Evolutionary conservation across 805 yeast species (phyloP).

Genomic region (Pichia paraexigua): DNA sequence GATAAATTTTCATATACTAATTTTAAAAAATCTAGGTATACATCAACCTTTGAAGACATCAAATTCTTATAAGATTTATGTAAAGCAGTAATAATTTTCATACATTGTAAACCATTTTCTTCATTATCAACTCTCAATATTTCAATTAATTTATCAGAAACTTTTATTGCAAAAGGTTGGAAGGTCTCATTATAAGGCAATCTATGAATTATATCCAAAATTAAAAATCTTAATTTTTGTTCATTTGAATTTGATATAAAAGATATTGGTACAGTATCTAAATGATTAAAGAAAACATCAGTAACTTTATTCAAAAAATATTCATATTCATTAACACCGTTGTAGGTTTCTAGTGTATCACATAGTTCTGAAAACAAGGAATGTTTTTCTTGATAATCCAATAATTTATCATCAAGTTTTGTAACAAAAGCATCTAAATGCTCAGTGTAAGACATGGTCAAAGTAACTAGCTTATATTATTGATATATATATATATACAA

Average conservation of each 20-base stretch:
- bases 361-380: conserved; percentile 72
- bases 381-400: conserved; percentile 54
- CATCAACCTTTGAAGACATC: conserved; percentile 63
- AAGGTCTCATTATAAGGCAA: conserved; percentile 77
- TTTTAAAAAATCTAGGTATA: conserved; percentile 69
- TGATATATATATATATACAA: not conserved
- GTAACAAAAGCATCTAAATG: conserved; percentile 65
- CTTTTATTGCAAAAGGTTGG: conserved; percentile 55
- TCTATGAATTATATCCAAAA: conserved; percentile 73
- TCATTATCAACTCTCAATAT: conserved; percentile 77
- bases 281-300: conserved; percentile 58
- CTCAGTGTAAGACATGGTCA: conserved; percentile 31
- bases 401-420: conserved; percentile 46
- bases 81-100: conserved; percentile 77
- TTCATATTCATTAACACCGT: conserved; percentile 75
- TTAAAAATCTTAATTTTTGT: conserved; percentile 66
- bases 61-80: conserved; percentile 75
- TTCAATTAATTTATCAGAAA: conserved; percentile 51
- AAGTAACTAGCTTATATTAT: not conserved
- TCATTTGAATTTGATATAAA: conserved; percentile 60
- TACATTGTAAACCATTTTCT: conserved; percentile 86
- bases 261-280: conserved; percentile 66
- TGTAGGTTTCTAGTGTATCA: conserved; percentile 79
- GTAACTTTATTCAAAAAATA: conserved; percentile 60
- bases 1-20: conserved; percentile 76